phyloP scores from a whole-genome alignment of 2,329 filamentous ascomycete genomes.

The Cladophialophora bantiana region DNA sequence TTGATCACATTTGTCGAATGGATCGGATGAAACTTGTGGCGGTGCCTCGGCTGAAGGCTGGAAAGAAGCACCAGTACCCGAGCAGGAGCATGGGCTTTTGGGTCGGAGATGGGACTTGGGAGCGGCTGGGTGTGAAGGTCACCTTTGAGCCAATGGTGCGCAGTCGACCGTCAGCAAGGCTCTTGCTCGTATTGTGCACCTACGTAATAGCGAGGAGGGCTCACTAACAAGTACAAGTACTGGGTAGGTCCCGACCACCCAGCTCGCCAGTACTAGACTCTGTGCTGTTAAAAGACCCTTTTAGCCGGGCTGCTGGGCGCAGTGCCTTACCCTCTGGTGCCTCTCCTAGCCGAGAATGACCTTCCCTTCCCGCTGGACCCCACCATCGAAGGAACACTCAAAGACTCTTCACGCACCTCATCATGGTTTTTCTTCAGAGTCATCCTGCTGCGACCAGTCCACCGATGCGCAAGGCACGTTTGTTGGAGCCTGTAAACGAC shows the following conservation, averaged over 20 bases:
- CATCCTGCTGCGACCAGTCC: slow-evolving; percentile 8
- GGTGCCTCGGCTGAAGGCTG: slow-evolving; percentile 32
- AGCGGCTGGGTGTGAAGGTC: not conserved
- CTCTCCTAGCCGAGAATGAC: slow-evolving; percentile 22
- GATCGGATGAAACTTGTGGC: slow-evolving; percentile 25
- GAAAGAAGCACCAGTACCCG: slow-evolving; percentile 5
- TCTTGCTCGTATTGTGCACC: too few relatives aligned
- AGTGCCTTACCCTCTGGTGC: not conserved
- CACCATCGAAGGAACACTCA: slow-evolving; percentile 22
- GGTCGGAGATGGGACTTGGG: not conserved
- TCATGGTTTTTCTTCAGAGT: slow-evolving; percentile 11
- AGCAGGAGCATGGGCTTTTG: not conserved
- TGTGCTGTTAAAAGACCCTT: slow-evolving; percentile 7
- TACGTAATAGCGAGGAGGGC: not conserved
- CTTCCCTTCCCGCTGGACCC: slow-evolving; percentile 14
- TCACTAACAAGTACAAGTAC: not conserved
- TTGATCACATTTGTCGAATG: slow-evolving; percentile 25
- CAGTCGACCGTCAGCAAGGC: slow-evolving; percentile 2
- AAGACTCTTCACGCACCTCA: slow-evolving; percentile 19
- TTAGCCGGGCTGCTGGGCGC: not conserved
- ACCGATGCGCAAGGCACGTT: slow-evolving; percentile 21
- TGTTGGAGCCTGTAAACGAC: slow-evolving; percentile 23
- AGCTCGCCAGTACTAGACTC: too few relatives aligned
- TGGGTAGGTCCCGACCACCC: slow-evolving; percentile 13
- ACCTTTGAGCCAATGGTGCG: not conserved